Evolutionary conservation across 345 rosid genomes (phyloP).

Genomic region (Gossypium anomalum): DNA sequence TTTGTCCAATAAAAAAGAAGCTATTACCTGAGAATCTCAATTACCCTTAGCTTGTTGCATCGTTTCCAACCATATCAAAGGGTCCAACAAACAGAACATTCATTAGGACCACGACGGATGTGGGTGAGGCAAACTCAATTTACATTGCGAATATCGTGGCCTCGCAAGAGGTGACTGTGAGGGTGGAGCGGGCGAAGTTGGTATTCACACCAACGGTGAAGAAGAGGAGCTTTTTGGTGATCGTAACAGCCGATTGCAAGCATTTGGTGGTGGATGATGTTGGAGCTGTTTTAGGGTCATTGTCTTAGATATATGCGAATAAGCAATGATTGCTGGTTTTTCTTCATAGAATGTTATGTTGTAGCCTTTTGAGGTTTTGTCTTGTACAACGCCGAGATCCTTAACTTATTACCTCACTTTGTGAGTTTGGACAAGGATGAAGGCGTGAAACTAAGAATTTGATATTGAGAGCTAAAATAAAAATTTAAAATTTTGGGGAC

Average conservation of each 20-base stretch:
- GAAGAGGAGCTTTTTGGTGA: constrained; percentile 57
- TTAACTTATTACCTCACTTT: no score
- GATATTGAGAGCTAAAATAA: no score
- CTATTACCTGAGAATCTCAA: constrained; percentile 66
- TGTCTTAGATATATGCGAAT: constrained; percentile 69
- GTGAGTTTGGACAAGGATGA: no score
- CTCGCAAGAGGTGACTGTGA: constrained; percentile 55
- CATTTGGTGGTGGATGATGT: constrained; percentile 49
- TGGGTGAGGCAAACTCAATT: constrained; percentile 42
- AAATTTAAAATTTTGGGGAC: no score
- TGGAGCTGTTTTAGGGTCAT: constrained; percentile 68
- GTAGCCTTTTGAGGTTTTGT: no score
- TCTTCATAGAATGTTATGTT: no score
- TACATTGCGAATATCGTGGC: constrained; percentile 44
- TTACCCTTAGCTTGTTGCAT: constrained; percentile 76
- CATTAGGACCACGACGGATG: constrained; percentile 64
- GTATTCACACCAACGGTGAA: constrained; percentile 44
- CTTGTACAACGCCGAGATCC: no score
- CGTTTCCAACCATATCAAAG: constrained; percentile 40
- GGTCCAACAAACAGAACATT: constrained; percentile 40
- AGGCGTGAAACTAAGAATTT: no score
- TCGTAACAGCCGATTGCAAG: constrained; percentile 45
- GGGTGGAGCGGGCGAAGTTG: constrained; percentile 51
- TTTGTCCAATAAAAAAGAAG: constrained; percentile 46
- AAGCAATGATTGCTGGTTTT: no score